Percentiles rank a stretch among this genome's conserved stretches.
These are phyloP conservation scores for Candida alai DNA, from an alignment of 805 yeast genomes.

Conservation along the genomic window DNA sequence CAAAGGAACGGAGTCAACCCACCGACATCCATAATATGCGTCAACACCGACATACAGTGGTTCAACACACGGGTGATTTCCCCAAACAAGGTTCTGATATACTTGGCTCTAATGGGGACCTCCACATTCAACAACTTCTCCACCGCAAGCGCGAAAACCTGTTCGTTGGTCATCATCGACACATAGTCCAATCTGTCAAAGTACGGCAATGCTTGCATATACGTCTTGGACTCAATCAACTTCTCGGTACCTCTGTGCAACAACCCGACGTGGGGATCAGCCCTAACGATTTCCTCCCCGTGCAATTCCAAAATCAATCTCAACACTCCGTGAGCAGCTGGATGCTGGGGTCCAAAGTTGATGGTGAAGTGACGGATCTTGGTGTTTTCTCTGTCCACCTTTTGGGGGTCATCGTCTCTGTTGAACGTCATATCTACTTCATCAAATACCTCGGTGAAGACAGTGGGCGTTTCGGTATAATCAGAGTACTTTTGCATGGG, in stretches of 20 bases:
- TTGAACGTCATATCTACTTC: constrained; percentile 45
- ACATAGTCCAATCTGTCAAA: constrained; percentile 85
- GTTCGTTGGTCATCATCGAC: constrained; percentile 87
- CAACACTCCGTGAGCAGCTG: constrained; percentile 92
- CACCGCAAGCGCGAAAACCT: constrained; percentile 77
- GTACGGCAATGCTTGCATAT: constrained; percentile 84
- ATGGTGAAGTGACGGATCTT: constrained; percentile 83
- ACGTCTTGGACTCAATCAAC: constrained; percentile 80
- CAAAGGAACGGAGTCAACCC: constrained; percentile 89
- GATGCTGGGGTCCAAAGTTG: constrained; percentile 92
- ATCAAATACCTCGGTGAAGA: constrained; percentile 42
- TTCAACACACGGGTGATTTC: constrained; percentile 81
- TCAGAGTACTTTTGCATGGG: constrained; percentile 34
- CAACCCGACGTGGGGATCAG: constrained; percentile 87
- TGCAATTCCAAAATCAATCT: constrained; percentile 80
- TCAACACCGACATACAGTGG: constrained; percentile 80
- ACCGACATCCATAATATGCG: constrained; percentile 94
- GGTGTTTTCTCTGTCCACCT: constrained; percentile 41
- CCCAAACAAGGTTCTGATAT: constrained; percentile 80
- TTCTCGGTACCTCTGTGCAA: constrained; percentile 88
- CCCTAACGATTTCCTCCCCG: constrained; percentile 83
- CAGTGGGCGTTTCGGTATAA: constrained; percentile 37
- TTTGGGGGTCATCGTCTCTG: constrained; percentile 39
- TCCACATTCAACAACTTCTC: constrained; percentile 82
- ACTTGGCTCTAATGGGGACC: constrained; percentile 80